phyloP scores from a whole-genome alignment of 306 rosid genomes.

The Mucuna pruriens region DNA sequence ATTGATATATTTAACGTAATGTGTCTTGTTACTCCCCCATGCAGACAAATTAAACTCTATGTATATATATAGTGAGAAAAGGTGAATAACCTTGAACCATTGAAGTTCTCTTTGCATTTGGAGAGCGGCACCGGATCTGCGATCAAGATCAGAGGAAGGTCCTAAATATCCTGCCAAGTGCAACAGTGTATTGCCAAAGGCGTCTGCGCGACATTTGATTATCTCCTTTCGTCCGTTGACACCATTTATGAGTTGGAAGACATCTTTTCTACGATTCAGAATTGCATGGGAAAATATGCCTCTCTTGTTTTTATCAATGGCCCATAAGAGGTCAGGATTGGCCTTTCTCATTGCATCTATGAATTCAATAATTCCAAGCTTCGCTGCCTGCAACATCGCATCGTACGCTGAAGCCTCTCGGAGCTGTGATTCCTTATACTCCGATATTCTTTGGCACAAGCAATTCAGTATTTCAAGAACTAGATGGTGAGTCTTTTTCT shows the following conservation, averaged over 20 bases:
- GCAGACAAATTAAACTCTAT: no score
- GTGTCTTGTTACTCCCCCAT: no score
- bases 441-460: background rate
- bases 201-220: background rate
- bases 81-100: conserved; percentile 29
- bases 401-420: conserved; percentile 2
- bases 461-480: background rate
- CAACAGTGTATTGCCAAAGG: conserved; percentile 25
- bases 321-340: conserved; percentile 11
- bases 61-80: background rate
- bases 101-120: conserved; percentile 40
- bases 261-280: conserved; percentile 23
- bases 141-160: conserved; percentile 23
- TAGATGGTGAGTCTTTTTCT: background rate
- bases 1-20: no score
- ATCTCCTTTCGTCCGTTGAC: conserved; percentile 19
- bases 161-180: conserved; percentile 34
- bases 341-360: conserved; percentile 1
- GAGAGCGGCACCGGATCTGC: conserved; percentile 28
- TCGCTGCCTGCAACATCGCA: conserved; percentile 23
- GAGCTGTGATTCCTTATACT: background rate
- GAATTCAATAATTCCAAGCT: conserved; percentile 29
- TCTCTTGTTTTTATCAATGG: conserved; percentile 4
- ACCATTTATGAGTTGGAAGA: conserved; percentile 13
- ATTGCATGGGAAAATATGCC: conserved; percentile 35